Percentiles rank a stretch among this genome's conserved stretches.
Conservation (phyloP, 805 yeast genomes). For the Scheffersomyces lignosus region DNA sequence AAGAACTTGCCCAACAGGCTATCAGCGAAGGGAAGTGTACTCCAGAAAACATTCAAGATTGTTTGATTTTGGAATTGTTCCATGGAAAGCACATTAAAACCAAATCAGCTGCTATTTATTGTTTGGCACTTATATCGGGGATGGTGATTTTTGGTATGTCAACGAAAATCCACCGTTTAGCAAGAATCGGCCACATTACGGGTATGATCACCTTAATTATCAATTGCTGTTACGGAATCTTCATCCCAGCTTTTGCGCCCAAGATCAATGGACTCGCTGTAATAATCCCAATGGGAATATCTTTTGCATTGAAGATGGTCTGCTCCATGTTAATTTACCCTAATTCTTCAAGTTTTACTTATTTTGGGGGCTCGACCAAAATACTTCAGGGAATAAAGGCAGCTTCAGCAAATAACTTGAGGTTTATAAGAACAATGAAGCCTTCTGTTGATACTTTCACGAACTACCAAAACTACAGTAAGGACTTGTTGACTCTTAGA, state of each 20-base stretch:
- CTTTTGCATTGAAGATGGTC: slow-evolving; percentile 20
- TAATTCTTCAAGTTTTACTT: slow-evolving; percentile 22
- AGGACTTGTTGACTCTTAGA: slow-evolving; percentile 19
- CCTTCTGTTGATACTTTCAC: slow-evolving; percentile 26
- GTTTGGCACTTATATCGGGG: slow-evolving; percentile 22
- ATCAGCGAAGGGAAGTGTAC: slow-evolving; percentile 28
- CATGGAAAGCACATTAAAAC: slow-evolving; percentile 28
- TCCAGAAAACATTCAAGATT: slow-evolving; percentile 13
- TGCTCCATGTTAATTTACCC: slow-evolving; percentile 25
- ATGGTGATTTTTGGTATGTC: slow-evolving; percentile 23
- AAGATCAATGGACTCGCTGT: slow-evolving; percentile 15
- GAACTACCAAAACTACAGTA: slow-evolving; percentile 18
- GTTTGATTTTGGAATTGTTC: slow-evolving; percentile 20
- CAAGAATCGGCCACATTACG: slow-evolving; percentile 12
- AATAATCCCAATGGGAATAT: slow-evolving; percentile 24
- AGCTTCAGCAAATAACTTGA: slow-evolving; percentile 18
- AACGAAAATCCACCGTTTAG: slow-evolving; percentile 20
- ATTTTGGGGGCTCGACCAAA: slow-evolving; percentile 16
- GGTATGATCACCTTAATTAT: slow-evolving; percentile 23
- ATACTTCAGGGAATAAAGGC: slow-evolving; percentile 13
- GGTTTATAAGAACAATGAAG: slow-evolving; percentile 23
- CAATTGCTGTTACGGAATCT: slow-evolving; percentile 23
- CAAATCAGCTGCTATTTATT: slow-evolving; percentile 20
- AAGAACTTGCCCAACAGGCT: slow-evolving; percentile 13
- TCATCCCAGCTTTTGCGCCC: slow-evolving; percentile 28